phyloP scores from a whole-genome alignment of 129 eudicot genomes.

The Kitagawia praeruptora region DNA sequence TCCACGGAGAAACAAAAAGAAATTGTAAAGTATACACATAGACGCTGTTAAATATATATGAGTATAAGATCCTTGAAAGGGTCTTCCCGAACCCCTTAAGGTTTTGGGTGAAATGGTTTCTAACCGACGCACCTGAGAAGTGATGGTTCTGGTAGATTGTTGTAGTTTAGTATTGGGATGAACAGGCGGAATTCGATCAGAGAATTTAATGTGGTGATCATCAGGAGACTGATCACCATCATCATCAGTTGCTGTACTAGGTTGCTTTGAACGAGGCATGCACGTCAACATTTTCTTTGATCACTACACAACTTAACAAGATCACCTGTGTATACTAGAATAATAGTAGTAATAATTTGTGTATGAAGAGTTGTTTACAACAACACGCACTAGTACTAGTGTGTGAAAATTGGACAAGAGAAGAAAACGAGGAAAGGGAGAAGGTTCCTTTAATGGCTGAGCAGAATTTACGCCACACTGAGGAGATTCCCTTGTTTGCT shows the following conservation, averaged over 20 bases:
- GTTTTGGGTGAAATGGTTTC: too few species aligned
- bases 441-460: not conserved
- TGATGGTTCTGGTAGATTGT: slow-evolving; percentile 37
- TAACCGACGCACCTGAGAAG: slow-evolving; percentile 48
- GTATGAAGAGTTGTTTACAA: not conserved
- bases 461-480: not conserved
- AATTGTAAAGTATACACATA: too few species aligned
- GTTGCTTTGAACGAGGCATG: slow-evolving; percentile 44
- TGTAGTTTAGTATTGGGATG: slow-evolving; percentile 26
- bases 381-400: not conserved
- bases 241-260: not conserved
- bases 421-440: not conserved
- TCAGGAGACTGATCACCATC: not conserved
- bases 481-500: slow-evolving; percentile 1
- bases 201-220: slow-evolving; percentile 17
- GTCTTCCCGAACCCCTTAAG: too few species aligned
- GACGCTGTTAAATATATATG: too few species aligned
- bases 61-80: too few species aligned
- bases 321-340: not conserved
- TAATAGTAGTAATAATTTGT: too few species aligned
- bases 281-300: slow-evolving; percentile 31
- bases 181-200: slow-evolving; percentile 15
- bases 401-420: not conserved
- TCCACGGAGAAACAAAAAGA: too few species aligned
- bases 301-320: not conserved